These are phyloP conservation scores for Pachysandra terminalis DNA, from an alignment of 164 flowering plant genomes.

Conservation along the genomic window DNA sequence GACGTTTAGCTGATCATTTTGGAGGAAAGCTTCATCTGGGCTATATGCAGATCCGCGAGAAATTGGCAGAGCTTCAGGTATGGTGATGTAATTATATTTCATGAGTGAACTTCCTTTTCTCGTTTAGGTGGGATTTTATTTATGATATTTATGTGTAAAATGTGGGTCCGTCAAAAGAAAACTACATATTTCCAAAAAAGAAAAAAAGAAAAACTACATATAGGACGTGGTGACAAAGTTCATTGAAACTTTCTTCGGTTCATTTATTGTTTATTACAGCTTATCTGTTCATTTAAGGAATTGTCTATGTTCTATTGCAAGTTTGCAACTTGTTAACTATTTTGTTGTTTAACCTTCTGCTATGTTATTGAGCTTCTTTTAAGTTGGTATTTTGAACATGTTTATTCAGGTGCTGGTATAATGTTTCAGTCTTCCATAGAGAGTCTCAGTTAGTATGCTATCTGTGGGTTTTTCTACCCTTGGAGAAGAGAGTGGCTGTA, in stretches of 20 bases:
- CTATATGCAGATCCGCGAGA: constrained; percentile 96
- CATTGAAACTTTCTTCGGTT: no score
- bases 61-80: constrained; percentile 89
- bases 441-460: constrained; percentile 42
- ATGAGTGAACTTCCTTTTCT: background rate
- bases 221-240: background rate
- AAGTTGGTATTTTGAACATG: constrained; percentile 47
- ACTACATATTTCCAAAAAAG: no score
- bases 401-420: constrained; percentile 70
- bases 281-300: no score
- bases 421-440: constrained; percentile 51
- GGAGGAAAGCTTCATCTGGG: constrained; percentile 99
- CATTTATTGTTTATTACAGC: no score
- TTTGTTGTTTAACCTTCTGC: background rate
- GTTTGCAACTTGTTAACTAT: no score
- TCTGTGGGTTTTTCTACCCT: constrained; percentile 60
- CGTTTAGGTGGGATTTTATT: background rate
- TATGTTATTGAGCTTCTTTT: constrained; percentile 15
- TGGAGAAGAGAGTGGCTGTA: constrained; percentile 10
- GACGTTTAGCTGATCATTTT: constrained; percentile 98
- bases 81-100: background rate
- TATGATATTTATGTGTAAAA: background rate
- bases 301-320: no score
- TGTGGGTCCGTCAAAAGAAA: no score
- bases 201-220: background rate